These are phyloP conservation scores for Soucietia sequanensis DNA, from an alignment of 805 yeast species.

Conservation along the genomic window DNA sequence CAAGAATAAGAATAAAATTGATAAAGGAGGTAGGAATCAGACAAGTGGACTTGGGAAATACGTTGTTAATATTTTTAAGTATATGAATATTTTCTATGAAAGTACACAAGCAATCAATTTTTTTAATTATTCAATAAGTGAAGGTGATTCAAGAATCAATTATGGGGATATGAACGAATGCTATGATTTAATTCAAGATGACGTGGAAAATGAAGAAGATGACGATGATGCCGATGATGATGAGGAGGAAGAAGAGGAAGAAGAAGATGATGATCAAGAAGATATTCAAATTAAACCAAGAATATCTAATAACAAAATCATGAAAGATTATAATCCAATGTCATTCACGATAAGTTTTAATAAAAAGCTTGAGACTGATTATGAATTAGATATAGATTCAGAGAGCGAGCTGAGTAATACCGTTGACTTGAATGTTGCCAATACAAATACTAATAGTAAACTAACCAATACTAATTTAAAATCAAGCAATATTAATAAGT, in stretches of 20 bases:
- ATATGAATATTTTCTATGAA: constrained; percentile 37
- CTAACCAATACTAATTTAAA: constrained; percentile 1
- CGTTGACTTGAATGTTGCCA: neutral
- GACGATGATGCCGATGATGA: constrained; percentile 14
- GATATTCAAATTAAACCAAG: constrained; percentile 24
- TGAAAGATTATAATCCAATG: constrained; percentile 14
- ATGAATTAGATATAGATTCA: constrained; percentile 2
- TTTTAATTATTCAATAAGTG: constrained; percentile 43
- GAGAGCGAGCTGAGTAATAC: too few species aligned
- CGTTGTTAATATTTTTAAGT: constrained; percentile 28
- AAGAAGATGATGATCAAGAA: neutral
- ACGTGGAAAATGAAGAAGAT: constrained; percentile 12
- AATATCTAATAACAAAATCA: constrained; percentile 8
- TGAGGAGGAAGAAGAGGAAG: constrained; percentile 8
- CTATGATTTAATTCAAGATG: constrained; percentile 27
- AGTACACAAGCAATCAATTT: constrained; percentile 51
- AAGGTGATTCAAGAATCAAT: constrained; percentile 33
- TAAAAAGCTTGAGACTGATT: constrained; percentile 9
- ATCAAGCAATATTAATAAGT: constrained; percentile 5
- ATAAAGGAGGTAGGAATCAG: too few species aligned
- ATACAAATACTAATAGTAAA: neutral
- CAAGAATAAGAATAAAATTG: constrained; percentile 14
- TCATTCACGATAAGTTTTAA: constrained; percentile 29
- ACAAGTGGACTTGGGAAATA: constrained; percentile 21
- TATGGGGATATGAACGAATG: constrained; percentile 44